Evolutionary conservation across 345 rosid genomes (phyloP), one percentile per base, ranked within the genome.

Genomic region (Populus davidiana): DNA sequence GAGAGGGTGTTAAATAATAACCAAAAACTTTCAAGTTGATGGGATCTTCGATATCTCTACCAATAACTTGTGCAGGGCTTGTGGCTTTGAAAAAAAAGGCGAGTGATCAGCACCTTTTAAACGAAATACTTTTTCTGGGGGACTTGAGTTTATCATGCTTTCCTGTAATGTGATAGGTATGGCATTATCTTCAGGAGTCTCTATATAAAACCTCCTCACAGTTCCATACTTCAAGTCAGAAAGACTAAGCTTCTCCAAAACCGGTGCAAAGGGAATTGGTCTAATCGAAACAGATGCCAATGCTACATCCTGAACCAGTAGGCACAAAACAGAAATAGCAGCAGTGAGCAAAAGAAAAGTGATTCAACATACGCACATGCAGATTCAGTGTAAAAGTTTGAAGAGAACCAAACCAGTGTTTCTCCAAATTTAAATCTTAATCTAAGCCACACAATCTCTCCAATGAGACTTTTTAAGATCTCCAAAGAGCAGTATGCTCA

Each of bases 81-180:
- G 99, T 83, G 99, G 99, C 87, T 92, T 96, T n/a, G 98, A 96
- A 88, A 96, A 96, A 85, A 96, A 96, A 13, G 99, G 98, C 13
- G 99, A 93, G 86, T 96, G 99, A 64, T 96, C 99, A 8, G 97
- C 88, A 12, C 99, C 99, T 88, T 88, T 96, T 50, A 96, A 78
- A 31, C 84, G 87, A 78, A 90, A 94, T 33, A 91, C 92, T 25
- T 86, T 86, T 78, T 96, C 97, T 0, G 98, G 98, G 14, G 97
- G 92, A 71, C 88, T 86, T n/a, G 90, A 78, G 52, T 85, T 91
- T 67, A 90, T 81, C 99, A 94, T 91, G 79, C 83, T 86, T 68
- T 96, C 93, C 75, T 96, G 98, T 41, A 89, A 80, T 43, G 78
- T n/a, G 31, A 88, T 9, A 8, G 99, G 91, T 73, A 96, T 86